phyloP scores from a whole-genome alignment of 768 basidiomycete species.

The Butyriboletus loyo region DNA sequence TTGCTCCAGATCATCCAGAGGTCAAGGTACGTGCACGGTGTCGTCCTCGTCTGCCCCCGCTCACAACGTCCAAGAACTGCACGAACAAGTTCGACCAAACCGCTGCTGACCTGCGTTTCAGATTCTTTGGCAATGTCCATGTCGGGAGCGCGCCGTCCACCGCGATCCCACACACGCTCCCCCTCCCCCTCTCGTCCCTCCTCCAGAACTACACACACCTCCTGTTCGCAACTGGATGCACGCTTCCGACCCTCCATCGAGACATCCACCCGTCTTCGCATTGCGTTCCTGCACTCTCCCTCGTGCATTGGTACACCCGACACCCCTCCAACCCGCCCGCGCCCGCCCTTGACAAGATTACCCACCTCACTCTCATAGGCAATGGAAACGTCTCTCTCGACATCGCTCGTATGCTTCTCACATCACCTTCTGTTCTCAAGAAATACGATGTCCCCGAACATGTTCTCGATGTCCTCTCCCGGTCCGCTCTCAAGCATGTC shows the following conservation, averaged over 20 bases:
- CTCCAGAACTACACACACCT: constrained; percentile 78
- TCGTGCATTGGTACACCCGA: constrained; percentile 97
- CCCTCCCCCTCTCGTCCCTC: constrained; percentile 59
- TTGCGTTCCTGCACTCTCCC: constrained; percentile 70
- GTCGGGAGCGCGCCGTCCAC: constrained; percentile 37
- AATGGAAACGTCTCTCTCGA: constrained; percentile 96
- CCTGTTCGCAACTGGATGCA: constrained; percentile 83
- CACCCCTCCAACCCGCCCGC: constrained; percentile 70
- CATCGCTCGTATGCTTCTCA: constrained; percentile 85
- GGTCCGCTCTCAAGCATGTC: constrained; percentile 68
- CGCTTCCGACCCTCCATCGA: constrained; percentile 58
- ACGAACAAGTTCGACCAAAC: constrained; percentile 89
- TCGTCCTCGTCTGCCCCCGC: constrained; percentile 2
- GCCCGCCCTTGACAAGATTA: constrained; percentile 59
- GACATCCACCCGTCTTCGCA: constrained; percentile 44
- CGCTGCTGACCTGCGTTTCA: constrained; percentile 75
- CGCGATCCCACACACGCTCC: constrained; percentile 50
- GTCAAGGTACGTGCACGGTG: constrained; percentile 62
- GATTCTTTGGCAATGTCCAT: constrained; percentile 91
- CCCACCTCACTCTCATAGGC: constrained; percentile 83
- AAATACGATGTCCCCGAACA: constrained; percentile 75
- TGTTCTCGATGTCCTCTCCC: constrained; percentile 65
- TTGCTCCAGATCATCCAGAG: constrained; percentile 98
- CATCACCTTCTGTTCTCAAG: constrained; percentile 55
- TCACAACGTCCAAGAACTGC: constrained; percentile 68